Evolutionary conservation across 371 early-diverging fungal genomes (phyloP), one percentile per base, ranked within the genome.

Genomic region (Synchytrium microbalum): DNA sequence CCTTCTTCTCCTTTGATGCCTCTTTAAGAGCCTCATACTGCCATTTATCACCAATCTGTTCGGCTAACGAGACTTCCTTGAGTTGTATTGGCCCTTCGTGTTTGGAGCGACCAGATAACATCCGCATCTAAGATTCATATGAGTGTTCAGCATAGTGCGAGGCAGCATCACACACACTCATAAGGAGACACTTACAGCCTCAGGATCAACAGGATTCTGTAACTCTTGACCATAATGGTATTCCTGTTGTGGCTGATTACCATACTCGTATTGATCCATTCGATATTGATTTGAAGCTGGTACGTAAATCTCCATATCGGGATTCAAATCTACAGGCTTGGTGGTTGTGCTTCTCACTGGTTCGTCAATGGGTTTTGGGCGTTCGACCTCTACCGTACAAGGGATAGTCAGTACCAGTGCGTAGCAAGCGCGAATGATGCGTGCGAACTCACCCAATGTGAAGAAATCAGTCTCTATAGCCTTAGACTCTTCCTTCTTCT

Each of bases 41-140:
- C 61, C 56, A 60, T 5, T 31, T 26, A n/a, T 63, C 70, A 2
- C 70, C 70, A 25, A 67, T 56, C 8, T 63, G 55, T 29, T 70
- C 67, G 32, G 63, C 66, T 54, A 64, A 64, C 25, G 59, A 63
- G 3, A 70, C 38, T 32, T 70, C 70, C n/a, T 66, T 53, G 46
- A 70, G n/a, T 29, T 70, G 28, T 8, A 67, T 59, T 19, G 63
- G 5, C 25, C 28, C 63, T 3, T 66, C 69, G n/a, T 57, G 28
- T 23, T 55, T 8, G 8, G 46, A 38, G 5, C 46, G 46, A 5
- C 46, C 46, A 5, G 46, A 38, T 38, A 38, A 19, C 46, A 38
- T 38, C 19, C 46, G 46, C 19, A 38, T 19, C 46, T 38, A 38
- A 5, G 19, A 10, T 5, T 38, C 10, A 38, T 38, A n/a, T n/a